Percentiles rank a stretch among this genome's conserved stretches.
Evolutionary conservation across 805 yeast species (phyloP).

Genomic region (Kazachstania kunashirensis): DNA sequence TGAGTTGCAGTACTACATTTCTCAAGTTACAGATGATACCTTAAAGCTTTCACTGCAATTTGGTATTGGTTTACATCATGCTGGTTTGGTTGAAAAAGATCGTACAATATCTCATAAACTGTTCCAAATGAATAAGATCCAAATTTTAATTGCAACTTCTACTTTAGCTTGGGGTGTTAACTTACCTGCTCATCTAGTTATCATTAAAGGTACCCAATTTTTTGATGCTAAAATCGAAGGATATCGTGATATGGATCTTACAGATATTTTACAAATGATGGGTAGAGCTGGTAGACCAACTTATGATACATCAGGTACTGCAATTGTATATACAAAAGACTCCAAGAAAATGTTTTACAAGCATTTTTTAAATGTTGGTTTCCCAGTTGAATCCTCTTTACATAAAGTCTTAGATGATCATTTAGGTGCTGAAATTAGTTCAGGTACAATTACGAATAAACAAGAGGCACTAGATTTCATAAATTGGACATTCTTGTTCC

Average conservation of each 20-base stretch:
- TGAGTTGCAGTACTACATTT: slow-evolving; percentile 70
- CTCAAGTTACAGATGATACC: slow-evolving; percentile 84
- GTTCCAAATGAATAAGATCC: slow-evolving; percentile 75
- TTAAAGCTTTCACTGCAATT: slow-evolving; percentile 56
- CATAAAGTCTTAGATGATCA: slow-evolving; percentile 77
- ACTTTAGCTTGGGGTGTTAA: slow-evolving; percentile 99
- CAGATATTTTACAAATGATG: slow-evolving; percentile 94
- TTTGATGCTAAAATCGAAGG: slow-evolving; percentile 94
- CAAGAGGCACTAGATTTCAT: slow-evolving; percentile 94
- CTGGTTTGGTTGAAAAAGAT: slow-evolving; percentile 87
- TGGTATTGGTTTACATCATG: slow-evolving; percentile 95
- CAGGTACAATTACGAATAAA: slow-evolving; percentile 85
- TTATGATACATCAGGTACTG: slow-evolving; percentile 86
- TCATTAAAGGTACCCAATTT: slow-evolving; percentile 92
- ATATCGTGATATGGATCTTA: slow-evolving; percentile 81
- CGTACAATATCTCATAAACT: slow-evolving; percentile 80
- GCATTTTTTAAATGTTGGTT: slow-evolving; percentile 80
- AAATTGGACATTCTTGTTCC: slow-evolving; percentile 89
- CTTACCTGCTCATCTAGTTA: slow-evolving; percentile 96
- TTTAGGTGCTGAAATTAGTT: slow-evolving; percentile 88
- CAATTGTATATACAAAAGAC: slow-evolving; percentile 74
- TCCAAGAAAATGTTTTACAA: slow-evolving; percentile 82
- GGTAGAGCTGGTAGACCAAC: slow-evolving; percentile 99
- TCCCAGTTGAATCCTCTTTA: slow-evolving; percentile 85
- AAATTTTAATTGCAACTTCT: slow-evolving; percentile 89